Evolutionary conservation across 208 protist genomes (phyloP).

Genomic region (Vickermania ingenoplastis): DNA sequence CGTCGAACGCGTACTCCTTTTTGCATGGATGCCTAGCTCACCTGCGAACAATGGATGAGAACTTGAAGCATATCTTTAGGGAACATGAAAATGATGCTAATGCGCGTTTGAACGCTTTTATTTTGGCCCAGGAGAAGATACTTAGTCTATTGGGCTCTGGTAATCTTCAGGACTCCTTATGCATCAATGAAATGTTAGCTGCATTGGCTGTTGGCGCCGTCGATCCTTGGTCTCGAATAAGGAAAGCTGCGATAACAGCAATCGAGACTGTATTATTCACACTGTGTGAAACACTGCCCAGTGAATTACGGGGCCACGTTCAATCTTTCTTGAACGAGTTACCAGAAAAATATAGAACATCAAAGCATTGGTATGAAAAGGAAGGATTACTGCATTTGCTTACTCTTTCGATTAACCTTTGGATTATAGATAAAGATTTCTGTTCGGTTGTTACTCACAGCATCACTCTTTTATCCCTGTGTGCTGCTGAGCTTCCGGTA

Average conservation of each 20-base stretch:
- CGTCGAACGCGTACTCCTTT: too few species aligned
- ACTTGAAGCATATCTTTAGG: too few species aligned
- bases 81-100: neutral
- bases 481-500: conserved; percentile 47
- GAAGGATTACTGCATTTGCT: conserved; percentile 12
- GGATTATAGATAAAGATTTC: neutral
- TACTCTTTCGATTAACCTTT: neutral
- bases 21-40: too few species aligned
- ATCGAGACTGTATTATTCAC: neutral
- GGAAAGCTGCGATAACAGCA: neutral
- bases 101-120: neutral
- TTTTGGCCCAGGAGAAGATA: neutral
- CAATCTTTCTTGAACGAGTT: conserved; percentile 4
- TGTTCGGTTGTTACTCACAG: neutral
- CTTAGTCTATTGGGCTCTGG: neutral
- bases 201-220: neutral
- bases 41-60: too few species aligned
- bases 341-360: conserved; percentile 5
- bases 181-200: neutral
- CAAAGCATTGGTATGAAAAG: conserved; percentile 16
- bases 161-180: neutral
- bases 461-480: conserved; percentile 34
- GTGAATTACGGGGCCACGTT: neutral
- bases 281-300: neutral
- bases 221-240: neutral